Evolutionary conservation across 2,329 filamentous ascomycete species (phyloP), one percentile per base, ranked within the genome.

Genomic region (Aspergillus arachidicola): DNA sequence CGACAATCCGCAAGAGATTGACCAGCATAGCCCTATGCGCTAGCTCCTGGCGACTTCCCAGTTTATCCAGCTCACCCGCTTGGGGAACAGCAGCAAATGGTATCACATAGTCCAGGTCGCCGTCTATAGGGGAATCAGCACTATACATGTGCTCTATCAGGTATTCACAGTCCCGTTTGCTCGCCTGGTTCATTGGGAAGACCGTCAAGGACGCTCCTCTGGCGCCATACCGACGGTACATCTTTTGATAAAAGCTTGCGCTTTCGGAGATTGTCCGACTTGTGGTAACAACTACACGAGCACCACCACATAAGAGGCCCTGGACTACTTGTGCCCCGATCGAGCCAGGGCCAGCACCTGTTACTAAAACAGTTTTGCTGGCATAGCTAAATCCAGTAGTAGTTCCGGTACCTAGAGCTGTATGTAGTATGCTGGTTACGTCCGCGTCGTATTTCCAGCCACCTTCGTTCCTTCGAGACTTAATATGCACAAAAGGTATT

Each of bases 61-160:
- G 65, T 3, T 64, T 65, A 28, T 79, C 76, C 2, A 81, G 69
- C 23, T 76, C 74, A 4, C 77, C 76, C 3, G 68, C 67, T 61
- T 81, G 78, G 0, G 75, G 64, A 14, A 81, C 70, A 1, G 81
- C 81, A 1, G 80, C 81, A 58, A 83, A 82, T 3, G 80, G 81
- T 5, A 82, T 66, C 12, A 82, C 63, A 60, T 69, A 71, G 63
- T 83, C 81, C 3, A 82, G 60, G 63, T 81, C 77, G 61, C 70
- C 72, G 6, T 69, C 74, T 0, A 57, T 54, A 16, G 67, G 62
- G 43, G 74, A 72, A 4, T 62, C 23, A 14, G 50, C 26, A 14
- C 62, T 51, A 57, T 80, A 81, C 48, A 82, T 76, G 60, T 81
- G 76, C 6, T 73, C 61, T 10, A 81, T 63, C 6, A 83, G 60